phyloP scores from a whole-genome alignment of 192 early-diverging fungal species.

The Entomortierella parvispora region DNA sequence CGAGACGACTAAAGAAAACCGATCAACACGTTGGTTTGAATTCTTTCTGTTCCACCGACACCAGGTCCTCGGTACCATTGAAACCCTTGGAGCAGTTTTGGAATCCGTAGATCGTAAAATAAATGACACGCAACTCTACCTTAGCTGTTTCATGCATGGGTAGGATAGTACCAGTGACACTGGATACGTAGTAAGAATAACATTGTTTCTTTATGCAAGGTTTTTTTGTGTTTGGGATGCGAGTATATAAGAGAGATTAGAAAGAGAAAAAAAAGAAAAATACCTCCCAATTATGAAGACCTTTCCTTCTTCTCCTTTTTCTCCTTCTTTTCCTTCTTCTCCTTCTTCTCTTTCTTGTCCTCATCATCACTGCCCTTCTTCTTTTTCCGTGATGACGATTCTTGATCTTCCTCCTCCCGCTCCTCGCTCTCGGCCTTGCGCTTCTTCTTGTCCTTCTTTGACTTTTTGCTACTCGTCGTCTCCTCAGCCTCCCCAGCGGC shows the following conservation, averaged over 20 bases:
- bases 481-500: constrained; percentile 7
- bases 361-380: constrained; percentile 4
- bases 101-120: constrained; percentile 10
- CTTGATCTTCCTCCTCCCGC: background rate
- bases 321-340: constrained; percentile 21
- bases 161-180: no score
- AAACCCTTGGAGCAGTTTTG: constrained; percentile 29
- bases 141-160: no score
- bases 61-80: background rate
- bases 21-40: constrained; percentile 13
- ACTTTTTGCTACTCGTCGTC: constrained; percentile 27
- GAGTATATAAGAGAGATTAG: no score
- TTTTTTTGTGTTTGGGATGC: no score
- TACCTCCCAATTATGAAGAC: background rate
- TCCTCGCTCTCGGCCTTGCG: constrained; percentile 20
- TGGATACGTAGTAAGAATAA: no score
- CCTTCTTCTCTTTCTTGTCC: constrained; percentile 11
- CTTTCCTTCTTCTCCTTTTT: constrained; percentile 36
- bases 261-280: no score
- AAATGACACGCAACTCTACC: no score
- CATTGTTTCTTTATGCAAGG: no score
- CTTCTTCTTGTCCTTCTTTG: constrained; percentile 32
- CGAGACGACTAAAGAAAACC: background rate
- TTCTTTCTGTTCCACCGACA: constrained; percentile 2
- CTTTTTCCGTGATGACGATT: constrained; percentile 18